Conservation (phyloP, 78 protist species). For the Dictyostelium capitatum region DNA sequence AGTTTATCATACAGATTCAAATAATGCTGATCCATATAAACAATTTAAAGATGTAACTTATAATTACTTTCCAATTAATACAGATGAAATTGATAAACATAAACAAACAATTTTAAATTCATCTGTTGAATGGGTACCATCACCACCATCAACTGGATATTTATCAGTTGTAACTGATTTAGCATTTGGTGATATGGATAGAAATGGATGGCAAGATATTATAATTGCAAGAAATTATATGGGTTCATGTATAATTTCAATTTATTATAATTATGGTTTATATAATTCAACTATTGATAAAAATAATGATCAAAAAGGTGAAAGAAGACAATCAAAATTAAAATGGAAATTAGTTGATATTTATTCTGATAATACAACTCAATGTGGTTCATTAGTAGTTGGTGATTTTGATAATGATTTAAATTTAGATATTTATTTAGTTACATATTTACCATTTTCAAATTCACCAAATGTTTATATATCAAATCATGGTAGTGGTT, state of each 20-base stretch:
- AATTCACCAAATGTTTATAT: constrained; percentile 60
- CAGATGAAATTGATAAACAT: neutral
- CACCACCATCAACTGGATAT: constrained; percentile 29
- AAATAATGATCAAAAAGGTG: neutral
- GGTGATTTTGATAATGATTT: constrained; percentile 60
- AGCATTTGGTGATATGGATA: constrained; percentile 69
- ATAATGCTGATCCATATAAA: neutral
- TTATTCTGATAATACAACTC: neutral
- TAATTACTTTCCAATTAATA: constrained; percentile 3
- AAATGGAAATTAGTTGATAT: constrained; percentile 32
- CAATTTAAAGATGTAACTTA: constrained; percentile 64
- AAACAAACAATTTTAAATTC: neutral
- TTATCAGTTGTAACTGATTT: constrained; percentile 26
- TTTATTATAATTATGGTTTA: constrained; percentile 25
- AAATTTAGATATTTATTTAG: constrained; percentile 30
- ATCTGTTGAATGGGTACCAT: constrained; percentile 35
- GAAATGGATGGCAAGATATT: constrained; percentile 53
- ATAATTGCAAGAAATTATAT: constrained; percentile 32
- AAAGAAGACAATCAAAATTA: neutral
- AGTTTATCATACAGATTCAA: constrained; percentile 16
- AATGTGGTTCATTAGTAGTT: constrained; percentile 51
- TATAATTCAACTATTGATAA: neutral
- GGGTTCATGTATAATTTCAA: constrained; percentile 39
- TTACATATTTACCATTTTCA: constrained; percentile 45
- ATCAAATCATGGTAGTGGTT: neutral